Base-by-base conservation (phyloP, 2,329 filamentous ascomycete genomes). In the Aspergillus fructus region DNA sequence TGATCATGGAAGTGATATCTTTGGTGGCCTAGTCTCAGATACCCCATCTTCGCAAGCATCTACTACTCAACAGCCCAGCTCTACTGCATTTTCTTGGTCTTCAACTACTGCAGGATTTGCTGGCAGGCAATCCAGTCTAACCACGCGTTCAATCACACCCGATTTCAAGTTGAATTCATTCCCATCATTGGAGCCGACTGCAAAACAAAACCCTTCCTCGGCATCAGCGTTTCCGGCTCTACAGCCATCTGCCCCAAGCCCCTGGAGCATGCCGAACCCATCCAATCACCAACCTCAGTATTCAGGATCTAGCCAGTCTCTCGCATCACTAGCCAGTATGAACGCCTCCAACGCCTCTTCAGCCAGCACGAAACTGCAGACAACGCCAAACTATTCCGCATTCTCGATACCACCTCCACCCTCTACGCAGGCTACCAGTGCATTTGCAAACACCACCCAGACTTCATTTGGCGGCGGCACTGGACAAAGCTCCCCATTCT, bases 71-170 rank as follows among this genome's bases (percentile, higher is more conserved):
- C 49, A 58, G 63, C 62, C 62, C 56, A 62, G 55, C n/a, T 50
- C 62, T 13, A 47, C 57, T 9, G 68, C 70, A n/a, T 77, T 79
- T 55, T 72, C 77, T 2, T 80, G 79, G 79, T 76, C 78, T 40
- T 72, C 75, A 17, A 70, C 60, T 42, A 62, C 63, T 19, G 53
- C 60, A 27, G 58, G 48, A 12, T 45, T 65, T 23, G 60, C 56
- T 13, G 68, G 61, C 59, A 56, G 61, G 42, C 62, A 65, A 23
- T 55, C 68, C 15, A 70, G 61, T 23, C 60, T 64, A 42, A 67
- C 62, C 41, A 69, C 75, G 53, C 77, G 81, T 23, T 78, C 81
- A 6, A 78, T 83, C 27, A 83, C 81, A 11, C 80, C 81, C 8
- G 81, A 84, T 66, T 78, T 76, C 54, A 78, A 74, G 33, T 65